These are phyloP conservation scores for Trametes versicolor DNA, from an alignment of 1,284 basidiomycete genomes.

Conservation along the genomic window DNA sequence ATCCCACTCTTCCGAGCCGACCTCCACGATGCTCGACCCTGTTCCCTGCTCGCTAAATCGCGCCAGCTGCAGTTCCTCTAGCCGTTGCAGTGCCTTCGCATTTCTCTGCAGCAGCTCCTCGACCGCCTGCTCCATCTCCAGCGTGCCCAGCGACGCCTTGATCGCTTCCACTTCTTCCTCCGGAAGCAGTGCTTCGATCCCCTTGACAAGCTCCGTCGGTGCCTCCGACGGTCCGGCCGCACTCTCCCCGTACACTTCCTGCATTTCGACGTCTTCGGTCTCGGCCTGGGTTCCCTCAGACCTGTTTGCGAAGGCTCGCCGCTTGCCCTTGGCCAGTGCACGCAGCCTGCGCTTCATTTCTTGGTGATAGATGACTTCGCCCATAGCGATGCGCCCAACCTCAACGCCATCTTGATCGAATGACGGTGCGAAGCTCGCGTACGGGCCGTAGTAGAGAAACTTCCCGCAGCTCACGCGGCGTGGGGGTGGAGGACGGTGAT, in stretches of 20 bases:
- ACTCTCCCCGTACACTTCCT: constrained; percentile 17
- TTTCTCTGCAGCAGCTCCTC: constrained; percentile 74
- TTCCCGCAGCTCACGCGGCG: constrained; percentile 66
- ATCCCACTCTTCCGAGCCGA: constrained; percentile 82
- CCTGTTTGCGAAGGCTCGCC: constrained; percentile 33
- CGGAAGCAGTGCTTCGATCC: constrained; percentile 63
- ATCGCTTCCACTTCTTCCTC: constrained; percentile 62
- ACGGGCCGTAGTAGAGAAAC: constrained; percentile 81
- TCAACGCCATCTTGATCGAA: constrained; percentile 79
- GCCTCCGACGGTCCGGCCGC: constrained; percentile 20
- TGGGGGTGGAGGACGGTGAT: constrained; percentile 55
- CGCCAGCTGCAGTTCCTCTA: constrained; percentile 70
- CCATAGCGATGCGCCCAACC: constrained; percentile 67
- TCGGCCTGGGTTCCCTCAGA: constrained; percentile 12
- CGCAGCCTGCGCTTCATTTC: constrained; percentile 41
- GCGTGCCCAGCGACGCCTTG: constrained; percentile 62
- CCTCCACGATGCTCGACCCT: constrained; percentile 57
- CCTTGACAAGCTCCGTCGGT: constrained; percentile 40
- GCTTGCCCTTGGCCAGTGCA: constrained; percentile 37
- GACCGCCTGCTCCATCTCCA: constrained; percentile 73
- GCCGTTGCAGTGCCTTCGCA: constrained; percentile 63
- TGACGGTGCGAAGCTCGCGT: constrained; percentile 76
- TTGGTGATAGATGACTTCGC: constrained; percentile 59
- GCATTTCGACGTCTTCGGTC: constrained; percentile 27
- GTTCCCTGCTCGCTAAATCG: constrained; percentile 60